Conservation (phyloP, 208 protist species). For the Leishmania martiniquensis region DNA sequence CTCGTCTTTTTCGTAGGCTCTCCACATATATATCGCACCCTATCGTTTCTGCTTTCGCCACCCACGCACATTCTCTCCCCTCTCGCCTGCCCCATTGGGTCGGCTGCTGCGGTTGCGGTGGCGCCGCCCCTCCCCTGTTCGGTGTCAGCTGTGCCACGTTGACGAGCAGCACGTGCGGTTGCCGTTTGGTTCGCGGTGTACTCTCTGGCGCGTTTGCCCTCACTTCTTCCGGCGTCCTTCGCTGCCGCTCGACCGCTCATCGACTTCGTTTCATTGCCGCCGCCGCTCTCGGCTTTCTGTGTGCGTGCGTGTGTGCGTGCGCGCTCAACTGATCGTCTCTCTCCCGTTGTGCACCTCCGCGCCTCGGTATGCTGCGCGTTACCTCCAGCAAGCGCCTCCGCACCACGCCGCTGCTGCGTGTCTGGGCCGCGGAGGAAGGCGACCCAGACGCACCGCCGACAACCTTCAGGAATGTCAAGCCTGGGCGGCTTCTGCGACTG, state of each 20-base stretch:
- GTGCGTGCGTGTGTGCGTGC: neutral
- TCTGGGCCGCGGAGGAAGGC: conserved; percentile 88
- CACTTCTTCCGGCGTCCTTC: neutral
- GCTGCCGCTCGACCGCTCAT: neutral
- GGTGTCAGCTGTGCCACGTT: neutral
- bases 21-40: neutral
- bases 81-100: too few species aligned
- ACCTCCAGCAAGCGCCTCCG: conserved; percentile 41
- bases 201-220: too few species aligned
- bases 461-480: conserved; percentile 92
- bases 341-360: neutral
- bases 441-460: conserved; percentile 82
- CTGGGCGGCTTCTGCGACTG: conserved; percentile 72
- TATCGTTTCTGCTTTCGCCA: neutral
- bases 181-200: too few species aligned
- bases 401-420: conserved; percentile 64
- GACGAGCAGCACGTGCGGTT: too few species aligned
- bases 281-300: too few species aligned
- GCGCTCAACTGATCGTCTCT: neutral
- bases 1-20: neutral
- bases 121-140: neutral
- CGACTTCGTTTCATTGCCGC: neutral
- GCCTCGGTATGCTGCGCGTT: conserved; percentile 38
- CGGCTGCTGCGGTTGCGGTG: too few species aligned
- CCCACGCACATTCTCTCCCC: too few species aligned